Evolutionary conservation across 805 yeast genomes (phyloP), one percentile per base, ranked within the genome.

Genomic region (Kluyveromyces siamensis): DNA sequence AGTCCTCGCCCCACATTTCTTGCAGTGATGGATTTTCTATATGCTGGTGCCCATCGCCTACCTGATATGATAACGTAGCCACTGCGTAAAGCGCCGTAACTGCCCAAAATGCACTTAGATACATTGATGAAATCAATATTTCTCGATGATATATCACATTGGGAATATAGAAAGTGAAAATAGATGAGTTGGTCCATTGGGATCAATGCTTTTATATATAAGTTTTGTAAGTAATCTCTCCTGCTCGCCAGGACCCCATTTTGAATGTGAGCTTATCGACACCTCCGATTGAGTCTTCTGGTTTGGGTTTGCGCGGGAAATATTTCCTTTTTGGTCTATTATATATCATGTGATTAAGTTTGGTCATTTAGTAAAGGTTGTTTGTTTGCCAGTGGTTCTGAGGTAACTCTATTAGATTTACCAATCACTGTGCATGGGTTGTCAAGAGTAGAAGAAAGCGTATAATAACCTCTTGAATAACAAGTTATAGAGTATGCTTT

Each of bases 1-100:
- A 84, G 40, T 76, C 80, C 41, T 73, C 73, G 5, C 84, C 90
- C 93, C 93, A 85, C 51, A 78, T 67, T 10, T 79, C 77, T 33
- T 77, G 70, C n/a, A 84, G 66, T 6, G 73, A 57, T 1, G 77
- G 74, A n/a, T 52, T 52, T 44, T 55, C 54, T 6, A 21, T 19
- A 2, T 30, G 40, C 27, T 41, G 8, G 8, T 16, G 49, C 3
- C 27, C 37, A 39, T 19, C 40, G 45, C 2, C 13, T 9, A 41
- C 17, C 18, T 19, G n/a, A 8, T 37, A 30, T 11, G 35, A 30
- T 7, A 13, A 11, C 35, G 35, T 5, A 30, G 14, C 2, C 35
- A 13, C 11, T 30, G 35, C 35, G 14, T 30, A 30, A 13, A 30
- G 14, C 35, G 35, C 14, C 14, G 35, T 30, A 30, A 30, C 14